Evolutionary conservation across 352 stramenopile species (phyloP).

Genomic region (Pythium utonaiense): DNA sequence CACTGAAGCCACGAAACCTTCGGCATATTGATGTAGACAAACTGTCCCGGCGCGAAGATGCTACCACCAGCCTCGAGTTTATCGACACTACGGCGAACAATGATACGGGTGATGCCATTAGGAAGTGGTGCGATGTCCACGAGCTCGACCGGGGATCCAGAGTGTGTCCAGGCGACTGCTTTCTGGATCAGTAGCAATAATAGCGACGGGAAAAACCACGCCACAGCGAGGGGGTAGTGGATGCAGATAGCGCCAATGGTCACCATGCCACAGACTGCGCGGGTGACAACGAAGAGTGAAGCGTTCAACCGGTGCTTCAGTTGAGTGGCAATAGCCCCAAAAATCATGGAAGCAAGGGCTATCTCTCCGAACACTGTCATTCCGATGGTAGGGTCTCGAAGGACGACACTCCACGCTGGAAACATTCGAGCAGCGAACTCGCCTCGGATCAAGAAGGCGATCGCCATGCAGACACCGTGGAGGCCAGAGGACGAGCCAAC

Average conservation of each 20-base stretch:
- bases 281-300: not conserved
- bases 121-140: slow-evolving; percentile 32
- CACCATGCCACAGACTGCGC: slow-evolving; percentile 4
- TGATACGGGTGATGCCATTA: slow-evolving; percentile 26
- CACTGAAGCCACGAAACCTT: slow-evolving; percentile 31
- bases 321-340: slow-evolving; percentile 19
- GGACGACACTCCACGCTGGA: slow-evolving; percentile 20
- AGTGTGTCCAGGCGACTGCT: slow-evolving; percentile 13
- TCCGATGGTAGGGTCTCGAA: slow-evolving; percentile 13
- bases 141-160: slow-evolving; percentile 23
- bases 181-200: slow-evolving; percentile 22
- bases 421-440: slow-evolving; percentile 21
- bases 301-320: not conserved
- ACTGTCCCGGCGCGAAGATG: slow-evolving; percentile 26
- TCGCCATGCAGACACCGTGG: slow-evolving; percentile 27
- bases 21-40: slow-evolving; percentile 30
- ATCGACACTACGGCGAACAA: slow-evolving; percentile 3
- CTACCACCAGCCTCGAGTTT: not conserved
- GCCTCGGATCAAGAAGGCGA: slow-evolving; percentile 17
- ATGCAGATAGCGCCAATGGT: slow-evolving; percentile 21
- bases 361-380: slow-evolving; percentile 26
- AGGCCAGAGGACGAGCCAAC: slow-evolving; percentile 6
- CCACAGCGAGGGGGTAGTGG: slow-evolving; percentile 24
- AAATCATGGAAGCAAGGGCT: slow-evolving; percentile 24
- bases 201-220: slow-evolving; percentile 29